Evolutionary conservation across 331 rosid genomes (phyloP).

Genomic region (Quercus lobata): DNA sequence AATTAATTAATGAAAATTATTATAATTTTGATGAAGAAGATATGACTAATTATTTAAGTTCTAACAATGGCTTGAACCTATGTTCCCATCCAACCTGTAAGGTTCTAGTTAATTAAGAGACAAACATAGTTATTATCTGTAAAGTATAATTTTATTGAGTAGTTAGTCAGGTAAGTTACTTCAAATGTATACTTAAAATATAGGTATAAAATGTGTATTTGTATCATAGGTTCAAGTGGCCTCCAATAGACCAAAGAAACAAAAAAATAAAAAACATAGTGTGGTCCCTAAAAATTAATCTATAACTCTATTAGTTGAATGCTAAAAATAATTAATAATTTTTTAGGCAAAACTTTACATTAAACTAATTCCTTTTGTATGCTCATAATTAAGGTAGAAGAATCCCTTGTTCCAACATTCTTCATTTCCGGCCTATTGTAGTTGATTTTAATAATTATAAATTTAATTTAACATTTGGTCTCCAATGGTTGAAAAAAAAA

Average conservation of each 20-base stretch:
- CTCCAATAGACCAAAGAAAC: background rate
- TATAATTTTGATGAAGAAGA: background rate
- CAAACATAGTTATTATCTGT: background rate
- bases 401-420: background rate
- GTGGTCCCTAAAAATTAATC: background rate
- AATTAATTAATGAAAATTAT: background rate
- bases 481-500: background rate
- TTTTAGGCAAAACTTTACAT: background rate
- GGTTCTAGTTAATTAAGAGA: background rate
- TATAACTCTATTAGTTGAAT: background rate
- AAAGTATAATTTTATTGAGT: background rate
- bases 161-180: too few relatives aligned
- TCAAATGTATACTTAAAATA: too few relatives aligned
- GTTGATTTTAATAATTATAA: background rate
- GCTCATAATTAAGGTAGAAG: background rate
- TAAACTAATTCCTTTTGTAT: too few relatives aligned
- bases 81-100: background rate
- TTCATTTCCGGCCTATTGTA: background rate
- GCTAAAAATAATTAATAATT: background rate
- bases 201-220: too few relatives aligned
- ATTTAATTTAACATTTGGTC: background rate
- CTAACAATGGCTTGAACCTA: background rate
- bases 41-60: background rate
- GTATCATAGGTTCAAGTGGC: background rate
- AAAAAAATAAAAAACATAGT: background rate